phyloP scores from a whole-genome alignment of 257 asterid genomes.

The Nicotiana tomentosiformis region DNA sequence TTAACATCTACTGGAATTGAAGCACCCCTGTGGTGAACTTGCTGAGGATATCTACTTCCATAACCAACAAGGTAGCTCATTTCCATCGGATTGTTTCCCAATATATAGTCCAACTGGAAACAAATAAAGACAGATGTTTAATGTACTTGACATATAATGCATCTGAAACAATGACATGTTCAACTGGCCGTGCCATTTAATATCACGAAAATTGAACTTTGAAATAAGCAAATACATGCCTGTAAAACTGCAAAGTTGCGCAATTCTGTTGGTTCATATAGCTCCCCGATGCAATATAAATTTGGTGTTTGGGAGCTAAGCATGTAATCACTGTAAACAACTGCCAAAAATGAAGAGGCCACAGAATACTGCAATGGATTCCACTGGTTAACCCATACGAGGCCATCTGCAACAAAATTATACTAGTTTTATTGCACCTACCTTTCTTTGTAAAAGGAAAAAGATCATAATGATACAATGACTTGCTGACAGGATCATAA shows the following conservation, averaged over 20 bases:
- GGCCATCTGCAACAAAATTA: constrained; percentile 38
- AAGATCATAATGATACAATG: not conserved
- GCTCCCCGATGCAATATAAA: constrained; percentile 42
- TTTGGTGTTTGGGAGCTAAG: constrained; percentile 36
- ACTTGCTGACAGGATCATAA: not conserved
- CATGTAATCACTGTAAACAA: constrained; percentile 62
- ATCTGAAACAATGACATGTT: not conserved
- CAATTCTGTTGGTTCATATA: constrained; percentile 32
- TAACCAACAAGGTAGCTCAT: constrained; percentile 55
- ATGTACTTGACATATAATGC: not conserved
- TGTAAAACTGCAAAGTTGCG: constrained; percentile 45
- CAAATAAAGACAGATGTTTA: not conserved
- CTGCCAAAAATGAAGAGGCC: constrained; percentile 63
- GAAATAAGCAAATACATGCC: constrained; percentile 16
- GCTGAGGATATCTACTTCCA: constrained; percentile 43
- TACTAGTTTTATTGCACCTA: not conserved
- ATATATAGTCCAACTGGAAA: constrained; percentile 37
- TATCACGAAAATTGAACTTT: not conserved
- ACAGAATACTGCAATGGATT: constrained; percentile 45
- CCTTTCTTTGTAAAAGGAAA: not conserved
- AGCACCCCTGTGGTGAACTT: constrained; percentile 59
- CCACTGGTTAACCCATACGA: constrained; percentile 51
- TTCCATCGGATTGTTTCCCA: constrained; percentile 41
- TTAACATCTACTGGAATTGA: constrained; percentile 41
- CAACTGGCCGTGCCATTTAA: not conserved